Base-by-base conservation (phyloP, 1,284 basidiomycete genomes). In the Fistulinella cinereoalba region DNA sequence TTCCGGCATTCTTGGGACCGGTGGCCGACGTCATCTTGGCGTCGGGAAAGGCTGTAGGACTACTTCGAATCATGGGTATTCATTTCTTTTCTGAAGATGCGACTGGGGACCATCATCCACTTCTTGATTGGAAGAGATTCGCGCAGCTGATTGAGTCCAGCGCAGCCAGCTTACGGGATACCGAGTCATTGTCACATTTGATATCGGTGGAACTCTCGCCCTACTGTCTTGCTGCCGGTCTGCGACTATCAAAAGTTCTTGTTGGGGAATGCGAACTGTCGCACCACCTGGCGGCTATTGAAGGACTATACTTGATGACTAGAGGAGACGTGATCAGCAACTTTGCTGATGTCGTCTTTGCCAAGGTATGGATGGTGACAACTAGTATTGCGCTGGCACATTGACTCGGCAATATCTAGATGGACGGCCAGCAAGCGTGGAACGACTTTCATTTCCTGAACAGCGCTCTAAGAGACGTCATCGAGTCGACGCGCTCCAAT, bases 361-460 rank as follows among this genome's bases (percentile, higher is more conserved):
- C 74, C 25, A 84, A 88, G 72, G 89, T 88, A 52, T 34, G 73
- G 53, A n/a, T n/a, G n/a, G n/a, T 19, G 5, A 24, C 15, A n/a
- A 43, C 46, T n/a, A 13, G 12, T n/a, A 34, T 4, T 23, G 10
- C 13, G 29, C 11, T 9, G 22, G 13, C 16, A 28, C 5, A 28
- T 23, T 43, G 15, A 39, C 34, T 36, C 18, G 1, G 25, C 44
- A 13, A 22, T 10, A 27, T 47, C 9, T 52, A 92, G 89, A 89
- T 91, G 76, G 83, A 88, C 51, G 69, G 68, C 8, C 70, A 74
- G 36, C 81, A 85, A 56, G 64, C 73, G 15, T 94, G 91, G 92
- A 74, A 71, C 29, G 90, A 93, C 63, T 91, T 89, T 61, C 90
- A 93, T 65, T 85, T 87, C 58, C 68, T 94, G 36, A 92, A 92